A percentile compares a stretch with the other conserved stretches of the same genome.
Evolutionary conservation across 2,329 filamentous ascomycete genomes (phyloP).

Genomic region (Chaetoscypha palmicola): DNA sequence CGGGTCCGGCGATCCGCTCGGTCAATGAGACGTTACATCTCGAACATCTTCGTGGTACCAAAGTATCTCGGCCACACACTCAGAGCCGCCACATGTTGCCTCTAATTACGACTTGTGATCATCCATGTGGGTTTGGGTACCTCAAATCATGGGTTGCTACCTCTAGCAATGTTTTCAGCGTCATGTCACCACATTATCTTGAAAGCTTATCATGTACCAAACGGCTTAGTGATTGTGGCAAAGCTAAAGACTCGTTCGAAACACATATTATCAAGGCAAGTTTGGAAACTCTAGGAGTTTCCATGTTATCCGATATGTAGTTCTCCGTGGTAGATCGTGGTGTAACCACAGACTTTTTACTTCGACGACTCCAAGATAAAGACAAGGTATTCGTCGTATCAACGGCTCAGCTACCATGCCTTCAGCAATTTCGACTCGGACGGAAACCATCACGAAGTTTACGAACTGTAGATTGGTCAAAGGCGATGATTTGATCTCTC

Average conservation of each 20-base stretch:
- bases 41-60: constrained; percentile 8
- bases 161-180: constrained; percentile 7
- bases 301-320: constrained; percentile 24
- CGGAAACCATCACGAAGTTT: constrained; percentile 68
- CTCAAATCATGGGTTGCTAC: too few relatives aligned
- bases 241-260: not conserved
- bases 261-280: constrained; percentile 14
- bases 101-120: too few relatives aligned
- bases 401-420: constrained; percentile 20
- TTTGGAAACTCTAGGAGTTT: constrained; percentile 8
- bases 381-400: not conserved
- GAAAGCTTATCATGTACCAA: not conserved
- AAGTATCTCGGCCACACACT: not conserved
- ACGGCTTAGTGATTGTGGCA: constrained; percentile 3
- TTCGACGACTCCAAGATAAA: not conserved
- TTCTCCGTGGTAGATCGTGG: constrained; percentile 13
- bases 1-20: constrained; percentile 11
- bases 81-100: not conserved
- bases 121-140: too few relatives aligned
- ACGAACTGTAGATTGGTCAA: constrained; percentile 78
- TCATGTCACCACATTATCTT: constrained; percentile 12
- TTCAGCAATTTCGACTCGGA: constrained; percentile 37
- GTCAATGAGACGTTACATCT: constrained; percentile 26
- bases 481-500: constrained; percentile 56
- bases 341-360: constrained; percentile 8